Evolutionary conservation across 108 stramenopile genomes (phyloP), one percentile per base, ranked within the genome.

Genomic region (Schizochytrium sp.): DNA sequence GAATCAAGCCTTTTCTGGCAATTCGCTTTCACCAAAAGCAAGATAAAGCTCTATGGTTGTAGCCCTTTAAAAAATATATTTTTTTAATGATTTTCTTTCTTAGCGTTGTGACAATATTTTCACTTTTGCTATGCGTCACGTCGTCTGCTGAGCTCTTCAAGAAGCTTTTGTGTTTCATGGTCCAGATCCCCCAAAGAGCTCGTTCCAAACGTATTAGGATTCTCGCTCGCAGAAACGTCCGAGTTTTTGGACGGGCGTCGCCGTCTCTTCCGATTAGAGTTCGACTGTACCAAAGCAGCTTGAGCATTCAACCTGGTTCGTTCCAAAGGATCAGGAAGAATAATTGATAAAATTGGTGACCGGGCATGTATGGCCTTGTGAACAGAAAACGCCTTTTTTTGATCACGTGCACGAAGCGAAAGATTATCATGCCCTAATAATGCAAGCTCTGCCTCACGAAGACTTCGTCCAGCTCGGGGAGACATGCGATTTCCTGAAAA

Each of bases 291-390:
- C 40, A 69, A 44, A 2, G 64, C 64, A 13, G 64, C 64, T 15
- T 69, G 64, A 38, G 64, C 64, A 38, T 69, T 69, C 42, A 38
- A 44, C 10, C 64, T 38, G 42, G 64, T 69, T 7, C 64, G 64
- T 44, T 69, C 64, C 2, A 69, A 44, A 12, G 64, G 64, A 69
- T 69, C 64, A 0, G 64, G 64, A 44, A 69, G 64, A 69, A 69
- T 69, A 3, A 83, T 83, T 0, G 76, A 10, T n/a, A 83, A 38
- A 2, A 83, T 83, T 2, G 76, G 76, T 10, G 76, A 83, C 47
- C 76, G 45, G 0, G 76, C 76, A 10, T 49, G 53, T 5, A 83
- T 49, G 10, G 76, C 76, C 47, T 83, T 83, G 76, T 83, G 76
- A n/a, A 83, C 50, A 7, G 76, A 83, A 1, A 83, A 83, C 0